Evolutionary conservation across 257 asterid species (phyloP), one percentile per base, ranked within the genome.

Genomic region (Paraleonurus japonicus): DNA sequence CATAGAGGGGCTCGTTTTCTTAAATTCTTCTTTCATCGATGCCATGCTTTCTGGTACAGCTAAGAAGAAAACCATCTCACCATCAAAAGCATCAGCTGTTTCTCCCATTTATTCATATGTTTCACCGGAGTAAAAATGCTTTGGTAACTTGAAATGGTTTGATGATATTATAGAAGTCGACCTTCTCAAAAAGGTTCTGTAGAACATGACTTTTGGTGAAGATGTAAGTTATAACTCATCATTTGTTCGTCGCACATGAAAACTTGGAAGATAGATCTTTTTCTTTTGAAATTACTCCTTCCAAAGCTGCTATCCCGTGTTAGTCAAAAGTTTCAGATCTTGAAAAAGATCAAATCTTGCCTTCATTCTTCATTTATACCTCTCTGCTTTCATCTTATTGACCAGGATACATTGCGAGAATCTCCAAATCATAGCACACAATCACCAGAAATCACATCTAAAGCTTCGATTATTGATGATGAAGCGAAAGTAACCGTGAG

Each of bases 391-490:
- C 7, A 1, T 12, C 17, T 45, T 27, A 22, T 27, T 45, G 24
- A 78, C 66, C 88, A 86, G 92, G 95, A 86, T 45, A 75, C 64
- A 28, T 19, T 77, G 75, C 81, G 83, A 77, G 90, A 80, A 67
- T 84, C 88, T 73, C 85, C 85, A 47, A 78, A 80, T 27, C 78
- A 76, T 37, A 61, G 48, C 69, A 30, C 70, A 7, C 85, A 77
- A 53, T 90, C 96, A 23, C 89, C 89, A 2, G 95, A 90, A 75
- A 79, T 82, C 60, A 86, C 82, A 17, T 85, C 89, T 11, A 82
- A 78, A 65, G 66, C 81, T 65, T 17, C 73, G n/a, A 23, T 74
- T 54, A 41, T 53, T 20, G 89, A 86, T 15, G 87, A 84, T 11
- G 88, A 84, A 76, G 55, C 75, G 16, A 80, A 78, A 62, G 90